Percentiles rank a stretch among this genome's conserved stretches.
Evolutionary conservation across 345 rosid genomes (phyloP).

Genomic region (Dimocarpus longan): DNA sequence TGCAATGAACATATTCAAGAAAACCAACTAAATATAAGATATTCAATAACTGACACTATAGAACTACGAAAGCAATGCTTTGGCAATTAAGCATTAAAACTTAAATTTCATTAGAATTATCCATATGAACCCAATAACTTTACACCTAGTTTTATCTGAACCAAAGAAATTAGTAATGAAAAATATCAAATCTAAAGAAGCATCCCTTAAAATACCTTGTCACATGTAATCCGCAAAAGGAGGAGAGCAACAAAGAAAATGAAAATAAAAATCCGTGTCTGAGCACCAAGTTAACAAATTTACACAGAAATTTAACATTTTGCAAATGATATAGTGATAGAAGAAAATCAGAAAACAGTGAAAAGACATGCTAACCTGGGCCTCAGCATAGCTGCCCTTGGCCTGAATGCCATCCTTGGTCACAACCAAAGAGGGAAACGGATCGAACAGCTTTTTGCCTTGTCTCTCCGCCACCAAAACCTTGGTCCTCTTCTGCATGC

Average conservation of each 20-base stretch:
- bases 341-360: background rate
- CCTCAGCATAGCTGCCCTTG: conserved; percentile 87
- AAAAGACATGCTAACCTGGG: conserved; percentile 57
- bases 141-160: background rate
- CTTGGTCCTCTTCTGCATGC: conserved; percentile 91
- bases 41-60: too few relatives aligned
- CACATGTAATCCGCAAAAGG: background rate
- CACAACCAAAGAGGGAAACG: conserved; percentile 77
- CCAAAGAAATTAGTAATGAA: background rate
- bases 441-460: conserved; percentile 62
- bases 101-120: background rate
- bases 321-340: background rate
- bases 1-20: background rate
- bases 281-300: background rate
- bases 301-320: background rate
- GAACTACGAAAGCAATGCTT: background rate
- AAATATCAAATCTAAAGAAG: too few relatives aligned
- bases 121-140: background rate
- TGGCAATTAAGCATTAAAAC: background rate
- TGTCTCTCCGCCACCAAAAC: conserved; percentile 58
- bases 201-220: background rate
- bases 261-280: too few relatives aligned
- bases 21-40: background rate
- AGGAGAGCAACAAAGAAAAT: too few relatives aligned
- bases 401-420: conserved; percentile 66